Evolutionary conservation across 441 rosid species (phyloP).

Genomic region (Cnidoscolus chayamansa): DNA sequence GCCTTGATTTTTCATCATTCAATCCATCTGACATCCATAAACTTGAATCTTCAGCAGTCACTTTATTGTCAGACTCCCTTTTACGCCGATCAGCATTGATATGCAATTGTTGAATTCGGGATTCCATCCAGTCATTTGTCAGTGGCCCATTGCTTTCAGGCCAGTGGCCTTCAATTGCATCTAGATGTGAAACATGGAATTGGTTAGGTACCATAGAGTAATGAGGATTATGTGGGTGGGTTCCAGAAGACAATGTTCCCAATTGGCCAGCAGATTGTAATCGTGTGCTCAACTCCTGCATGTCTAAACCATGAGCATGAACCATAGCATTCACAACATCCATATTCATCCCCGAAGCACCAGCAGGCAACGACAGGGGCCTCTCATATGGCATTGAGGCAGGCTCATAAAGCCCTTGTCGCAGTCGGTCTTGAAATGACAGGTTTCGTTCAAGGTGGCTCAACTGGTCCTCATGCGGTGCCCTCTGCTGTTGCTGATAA

Average conservation of each 20-base stretch:
- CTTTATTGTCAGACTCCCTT: constrained; percentile 36
- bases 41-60: constrained; percentile 30
- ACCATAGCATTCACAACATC: constrained; percentile 28
- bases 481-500: constrained; percentile 36
- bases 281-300: constrained; percentile 15
- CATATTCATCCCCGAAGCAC: constrained; percentile 34
- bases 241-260: constrained; percentile 28
- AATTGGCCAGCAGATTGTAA: constrained; percentile 27
- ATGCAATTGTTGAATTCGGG: constrained; percentile 29
- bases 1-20: constrained; percentile 36
- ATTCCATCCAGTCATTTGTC: constrained; percentile 37
- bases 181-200: constrained; percentile 18
- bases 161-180: constrained; percentile 25
- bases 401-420: constrained; percentile 29
- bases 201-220: constrained; percentile 27
- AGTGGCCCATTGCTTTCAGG: constrained; percentile 31
- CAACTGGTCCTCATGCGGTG: constrained; percentile 58
- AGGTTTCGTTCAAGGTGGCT: constrained; percentile 31
- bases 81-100: constrained; percentile 28
- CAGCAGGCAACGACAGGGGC: constrained; percentile 27
- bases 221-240: constrained; percentile 13
- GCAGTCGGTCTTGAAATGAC: constrained; percentile 36
- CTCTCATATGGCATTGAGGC: constrained; percentile 20
- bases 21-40: constrained; percentile 34
- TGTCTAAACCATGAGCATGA: constrained; percentile 34